Conservation (phyloP, 2,329 filamentous ascomycete genomes). For the Nemania serpens region DNA sequence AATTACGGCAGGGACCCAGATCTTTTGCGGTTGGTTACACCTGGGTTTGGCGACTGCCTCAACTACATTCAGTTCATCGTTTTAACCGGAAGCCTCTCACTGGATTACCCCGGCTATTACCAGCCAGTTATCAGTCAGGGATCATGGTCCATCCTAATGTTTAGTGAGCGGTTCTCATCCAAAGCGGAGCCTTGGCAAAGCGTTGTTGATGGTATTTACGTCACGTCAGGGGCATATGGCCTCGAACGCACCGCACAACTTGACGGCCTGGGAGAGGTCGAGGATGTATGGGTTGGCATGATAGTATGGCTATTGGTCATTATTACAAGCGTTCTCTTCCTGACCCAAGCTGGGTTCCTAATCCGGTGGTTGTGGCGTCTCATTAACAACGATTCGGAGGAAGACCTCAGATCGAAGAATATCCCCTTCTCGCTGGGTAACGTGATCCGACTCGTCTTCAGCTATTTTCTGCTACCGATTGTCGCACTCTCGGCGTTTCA, state of each 20-base stretch:
- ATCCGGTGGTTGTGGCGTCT: conserved; percentile 76
- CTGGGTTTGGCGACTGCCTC: conserved; percentile 93
- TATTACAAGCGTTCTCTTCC: conserved; percentile 66
- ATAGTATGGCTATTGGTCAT: conserved; percentile 87
- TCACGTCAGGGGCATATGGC: conserved; percentile 76
- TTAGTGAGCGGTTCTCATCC: conserved; percentile 87
- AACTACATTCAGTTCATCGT: conserved; percentile 96
- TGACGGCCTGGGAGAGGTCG: conserved; percentile 74
- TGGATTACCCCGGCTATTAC: conserved; percentile 93
- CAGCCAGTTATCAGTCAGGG: conserved; percentile 88
- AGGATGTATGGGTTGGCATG: conserved; percentile 93
- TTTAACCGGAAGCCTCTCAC: conserved; percentile 81
- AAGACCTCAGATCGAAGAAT: conserved; percentile 90
- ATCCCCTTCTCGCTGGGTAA: conserved; percentile 83
- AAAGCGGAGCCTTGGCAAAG: conserved; percentile 67
- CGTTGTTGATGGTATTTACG: conserved; percentile 84
- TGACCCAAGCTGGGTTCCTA: conserved; percentile 78
- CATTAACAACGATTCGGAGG: conserved; percentile 73
- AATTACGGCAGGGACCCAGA: conserved; percentile 96
- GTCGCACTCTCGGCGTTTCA: conserved; percentile 90
- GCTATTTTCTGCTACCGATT: conserved; percentile 88
- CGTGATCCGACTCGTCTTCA: conserved; percentile 84
- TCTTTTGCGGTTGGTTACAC: conserved; percentile 86
- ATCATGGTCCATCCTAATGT: conserved; percentile 88
- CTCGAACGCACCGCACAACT: conserved; percentile 79